phyloP scores from a whole-genome alignment of 495 filamentous ascomycete species.

The Podospora sp. region DNA sequence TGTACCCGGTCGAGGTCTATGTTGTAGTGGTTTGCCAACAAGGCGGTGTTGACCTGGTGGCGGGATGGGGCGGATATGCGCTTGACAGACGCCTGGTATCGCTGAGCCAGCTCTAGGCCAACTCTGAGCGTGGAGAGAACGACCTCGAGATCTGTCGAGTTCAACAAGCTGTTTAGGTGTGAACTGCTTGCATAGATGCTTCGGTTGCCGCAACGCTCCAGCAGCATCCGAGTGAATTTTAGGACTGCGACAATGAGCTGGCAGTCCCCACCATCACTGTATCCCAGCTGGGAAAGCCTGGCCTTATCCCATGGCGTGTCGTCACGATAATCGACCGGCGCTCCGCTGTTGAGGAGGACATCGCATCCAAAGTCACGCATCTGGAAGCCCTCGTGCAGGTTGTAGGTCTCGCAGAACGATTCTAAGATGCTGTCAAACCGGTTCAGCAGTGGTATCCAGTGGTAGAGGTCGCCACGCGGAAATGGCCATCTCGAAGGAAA shows the following conservation, averaged over 20 bases:
- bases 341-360: constrained; percentile 59
- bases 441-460: constrained; percentile 96
- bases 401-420: constrained; percentile 78
- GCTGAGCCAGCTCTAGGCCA: constrained; percentile 79
- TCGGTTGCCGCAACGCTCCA: constrained; percentile 95
- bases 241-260: constrained; percentile 78
- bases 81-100: constrained; percentile 86
- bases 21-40: constrained; percentile 87
- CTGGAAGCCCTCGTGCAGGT: constrained; percentile 79
- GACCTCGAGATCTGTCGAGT: constrained; percentile 79
- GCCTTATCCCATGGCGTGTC: constrained; percentile 45
- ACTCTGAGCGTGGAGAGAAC: constrained; percentile 75
- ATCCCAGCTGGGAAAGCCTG: constrained; percentile 60
- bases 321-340: constrained; percentile 40
- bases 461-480: constrained; percentile 94
- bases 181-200: constrained; percentile 92
- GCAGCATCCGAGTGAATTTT: constrained; percentile 78
- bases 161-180: constrained; percentile 82
- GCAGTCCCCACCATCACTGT: constrained; percentile 72
- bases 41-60: constrained; percentile 66
- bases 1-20: constrained; percentile 89
- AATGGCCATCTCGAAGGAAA: constrained; percentile 93
- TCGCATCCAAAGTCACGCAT: constrained; percentile 68
- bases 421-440: constrained; percentile 90
- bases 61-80: constrained; percentile 59